Base-by-base conservation (phyloP, 192 early-diverging fungal species). In the Dissophora ornata region DNA sequence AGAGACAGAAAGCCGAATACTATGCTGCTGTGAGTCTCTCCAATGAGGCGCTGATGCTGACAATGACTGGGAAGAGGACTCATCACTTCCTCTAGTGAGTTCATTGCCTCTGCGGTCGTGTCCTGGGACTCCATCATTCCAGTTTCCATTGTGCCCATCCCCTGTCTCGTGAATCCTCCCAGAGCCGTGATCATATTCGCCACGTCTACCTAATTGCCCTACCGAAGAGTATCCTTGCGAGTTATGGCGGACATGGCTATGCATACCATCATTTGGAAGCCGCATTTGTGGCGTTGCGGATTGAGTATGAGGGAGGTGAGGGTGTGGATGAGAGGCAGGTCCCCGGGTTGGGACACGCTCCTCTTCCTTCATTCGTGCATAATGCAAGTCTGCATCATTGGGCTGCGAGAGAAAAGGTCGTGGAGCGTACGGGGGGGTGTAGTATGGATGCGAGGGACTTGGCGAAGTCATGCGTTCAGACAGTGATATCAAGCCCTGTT, bases 391-490 rank as follows among this genome's bases (percentile, higher is more conserved):
- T 1, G 33, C 25, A 29, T 67, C 54, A 22, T 21, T 38, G 12
- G 62, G 28, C 18, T 49, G 65, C 15, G 65, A 29, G 30, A 19
- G 45, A 26, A 28, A 57, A 3, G 65, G 28, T 24, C 55, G 53
- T 40, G 29, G 26, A 11, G 56, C 21, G 29, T 51, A 50, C 1
- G 19, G 3, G 18, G 33, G 50, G 40, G 33, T 51, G 44, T 69
- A 45, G 48, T 69, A 59, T 10, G 67, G 57, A 21, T 69, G 67
- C 4, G 67, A 69, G 18, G 63, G 52, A 36, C 42, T 29, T 2
- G 63, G 63, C 5, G 63, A 56, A 11, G 67, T 29, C 16, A 52
- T 22, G 44, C 67, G 21, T 24, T 59, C 67, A 10, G 65, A 46
- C 34, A 53, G 65, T 18, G 65, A 25, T 1, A 46, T 41, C 32